Evolutionary conservation across 495 filamentous ascomycete genomes (phyloP).

Genomic region (Rhypophila decipiens): DNA sequence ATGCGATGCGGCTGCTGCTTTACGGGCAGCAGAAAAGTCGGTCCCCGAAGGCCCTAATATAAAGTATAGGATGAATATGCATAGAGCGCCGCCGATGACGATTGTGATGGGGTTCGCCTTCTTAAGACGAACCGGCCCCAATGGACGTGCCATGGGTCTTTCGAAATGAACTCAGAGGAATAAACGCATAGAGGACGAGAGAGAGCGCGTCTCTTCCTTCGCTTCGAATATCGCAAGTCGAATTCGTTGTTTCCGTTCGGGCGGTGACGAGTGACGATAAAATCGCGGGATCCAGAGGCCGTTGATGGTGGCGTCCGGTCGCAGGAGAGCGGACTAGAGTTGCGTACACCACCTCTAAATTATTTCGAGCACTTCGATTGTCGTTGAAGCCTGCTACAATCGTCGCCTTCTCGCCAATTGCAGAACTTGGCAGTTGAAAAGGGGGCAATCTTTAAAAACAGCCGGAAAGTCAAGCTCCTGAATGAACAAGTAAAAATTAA

Average conservation of each 20-base stretch:
- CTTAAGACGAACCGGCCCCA: slow-evolving; percentile 52
- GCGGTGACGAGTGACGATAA: too few relatives aligned
- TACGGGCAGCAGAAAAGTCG: slow-evolving; percentile 29
- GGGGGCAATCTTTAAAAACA: not conserved
- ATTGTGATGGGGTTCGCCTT: slow-evolving; percentile 48
- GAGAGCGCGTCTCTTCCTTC: not conserved
- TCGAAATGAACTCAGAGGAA: slow-evolving; percentile 11
- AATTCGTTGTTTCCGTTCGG: not conserved
- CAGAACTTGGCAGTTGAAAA: not conserved
- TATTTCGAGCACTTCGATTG: too few relatives aligned
- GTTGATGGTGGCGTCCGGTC: too few relatives aligned
- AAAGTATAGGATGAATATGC: slow-evolving; percentile 50
- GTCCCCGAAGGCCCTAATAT: slow-evolving; percentile 40
- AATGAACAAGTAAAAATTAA: slow-evolving; percentile 18
- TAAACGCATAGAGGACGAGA: slow-evolving; percentile 15
- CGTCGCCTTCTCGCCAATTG: slow-evolving; percentile 9
- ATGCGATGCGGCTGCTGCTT: slow-evolving; percentile 58
- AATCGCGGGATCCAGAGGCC: too few relatives aligned
- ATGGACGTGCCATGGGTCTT: slow-evolving; percentile 41
- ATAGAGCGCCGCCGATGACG: slow-evolving; percentile 40
- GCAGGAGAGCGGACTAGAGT: too few relatives aligned
- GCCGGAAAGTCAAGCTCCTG: not conserved
- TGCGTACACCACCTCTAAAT: too few relatives aligned
- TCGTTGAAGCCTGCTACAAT: not conserved
- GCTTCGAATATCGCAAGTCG: not conserved